Evolutionary conservation across 208 protist species (phyloP).

Genomic region (Acanthamoeba lenticulata): DNA sequence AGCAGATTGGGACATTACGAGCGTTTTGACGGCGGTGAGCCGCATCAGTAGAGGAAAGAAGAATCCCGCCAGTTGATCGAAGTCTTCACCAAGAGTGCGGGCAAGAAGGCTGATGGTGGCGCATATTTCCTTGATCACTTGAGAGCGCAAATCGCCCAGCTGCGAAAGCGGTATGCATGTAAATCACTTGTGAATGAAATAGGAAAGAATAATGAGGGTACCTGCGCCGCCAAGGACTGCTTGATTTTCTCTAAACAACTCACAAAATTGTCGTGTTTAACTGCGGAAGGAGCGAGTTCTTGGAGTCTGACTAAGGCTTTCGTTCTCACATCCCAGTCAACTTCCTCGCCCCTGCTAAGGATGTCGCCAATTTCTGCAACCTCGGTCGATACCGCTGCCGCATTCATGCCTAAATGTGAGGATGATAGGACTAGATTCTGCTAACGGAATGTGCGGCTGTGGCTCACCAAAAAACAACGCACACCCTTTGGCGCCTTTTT

Average conservation of each 20-base stretch:
- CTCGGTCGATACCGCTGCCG: background rate
- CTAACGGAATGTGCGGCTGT: background rate
- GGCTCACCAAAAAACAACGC: too few species aligned
- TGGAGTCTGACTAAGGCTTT: background rate
- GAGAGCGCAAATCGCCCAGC: background rate
- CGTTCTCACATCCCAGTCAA: constrained; percentile 3
- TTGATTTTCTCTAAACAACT: background rate
- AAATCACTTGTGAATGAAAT: background rate
- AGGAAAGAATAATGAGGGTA: background rate
- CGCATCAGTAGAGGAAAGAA: background rate
- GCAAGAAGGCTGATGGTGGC: background rate
- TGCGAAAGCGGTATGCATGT: background rate
- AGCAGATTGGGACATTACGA: background rate
- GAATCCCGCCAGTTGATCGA: background rate
- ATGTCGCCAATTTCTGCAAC: background rate
- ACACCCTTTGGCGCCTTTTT: background rate
- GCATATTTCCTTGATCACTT: constrained; percentile 31
- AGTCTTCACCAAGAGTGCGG: background rate
- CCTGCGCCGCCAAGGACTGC: background rate
- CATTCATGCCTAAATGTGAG: background rate
- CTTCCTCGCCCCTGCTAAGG: background rate
- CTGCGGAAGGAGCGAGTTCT: background rate
- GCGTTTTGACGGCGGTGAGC: background rate
- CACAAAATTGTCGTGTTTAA: background rate
- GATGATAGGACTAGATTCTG: background rate